A percentile compares a stretch with the other conserved stretches of the same genome.
Evolutionary conservation across 139 green algal species (phyloP).

Genomic region (Diplosphaera chodatii): DNA sequence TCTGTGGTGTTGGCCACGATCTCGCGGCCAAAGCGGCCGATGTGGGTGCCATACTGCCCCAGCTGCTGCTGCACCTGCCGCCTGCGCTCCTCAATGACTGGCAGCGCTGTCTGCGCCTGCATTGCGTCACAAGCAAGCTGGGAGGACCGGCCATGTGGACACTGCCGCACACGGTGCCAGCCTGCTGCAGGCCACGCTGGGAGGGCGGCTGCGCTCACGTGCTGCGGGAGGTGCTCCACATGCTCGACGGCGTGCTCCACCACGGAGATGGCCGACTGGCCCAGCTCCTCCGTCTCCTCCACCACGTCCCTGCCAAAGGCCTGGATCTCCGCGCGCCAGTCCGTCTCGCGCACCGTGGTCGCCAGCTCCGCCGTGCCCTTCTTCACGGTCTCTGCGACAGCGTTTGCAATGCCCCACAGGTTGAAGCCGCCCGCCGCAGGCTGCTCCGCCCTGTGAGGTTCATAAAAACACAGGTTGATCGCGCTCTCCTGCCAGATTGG

Average conservation of each 20-base stretch:
- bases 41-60: slow-evolving; percentile 6
- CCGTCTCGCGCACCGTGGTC: slow-evolving; percentile 50
- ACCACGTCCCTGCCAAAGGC: slow-evolving; percentile 56
- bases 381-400: slow-evolving; percentile 51
- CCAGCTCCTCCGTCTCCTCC: slow-evolving; percentile 47
- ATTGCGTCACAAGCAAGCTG: no score
- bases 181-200: no score
- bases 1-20: slow-evolving; percentile 53
- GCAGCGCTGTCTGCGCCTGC: slow-evolving; percentile 3
- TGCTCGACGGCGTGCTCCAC: slow-evolving; percentile 34
- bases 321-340: slow-evolving; percentile 65
- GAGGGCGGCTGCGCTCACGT: neutral
- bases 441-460: neutral
- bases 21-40: slow-evolving; percentile 21
- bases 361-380: slow-evolving; percentile 54
- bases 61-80: slow-evolving; percentile 17
- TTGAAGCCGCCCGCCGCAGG: slow-evolving; percentile 1
- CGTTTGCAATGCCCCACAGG: slow-evolving; percentile 58
- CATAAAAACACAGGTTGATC: no score
- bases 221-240: neutral
- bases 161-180: no score
- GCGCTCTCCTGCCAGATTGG: no score
- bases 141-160: no score
- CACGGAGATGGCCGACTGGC: slow-evolving; percentile 5
- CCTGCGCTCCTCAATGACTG: neutral